These are phyloP conservation scores for Chalciporus piperatus DNA, from an alignment of 768 basidiomycete species.

Conservation along the genomic window DNA sequence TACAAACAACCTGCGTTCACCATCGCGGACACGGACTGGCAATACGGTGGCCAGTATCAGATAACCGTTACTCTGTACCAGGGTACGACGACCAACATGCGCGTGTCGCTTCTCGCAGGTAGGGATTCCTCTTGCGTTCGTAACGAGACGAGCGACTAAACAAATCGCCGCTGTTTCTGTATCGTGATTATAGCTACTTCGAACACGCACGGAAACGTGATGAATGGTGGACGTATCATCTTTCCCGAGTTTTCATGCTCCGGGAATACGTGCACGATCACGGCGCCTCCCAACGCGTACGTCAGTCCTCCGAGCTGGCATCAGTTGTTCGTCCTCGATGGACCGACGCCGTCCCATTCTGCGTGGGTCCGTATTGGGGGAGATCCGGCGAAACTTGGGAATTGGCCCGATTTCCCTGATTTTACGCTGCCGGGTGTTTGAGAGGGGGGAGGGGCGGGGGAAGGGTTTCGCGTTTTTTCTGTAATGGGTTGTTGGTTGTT, in stretches of 20 bases:
- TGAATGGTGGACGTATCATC: slow-evolving; percentile 63
- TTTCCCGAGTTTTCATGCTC: slow-evolving; percentile 71
- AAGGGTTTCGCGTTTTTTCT: neutral
- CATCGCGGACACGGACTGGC: slow-evolving; percentile 61
- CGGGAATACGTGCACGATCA: slow-evolving; percentile 73
- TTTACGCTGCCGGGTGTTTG: slow-evolving; percentile 65
- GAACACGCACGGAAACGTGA: slow-evolving; percentile 75
- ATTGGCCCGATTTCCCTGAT: slow-evolving; percentile 70
- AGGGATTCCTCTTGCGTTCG: slow-evolving; percentile 11
- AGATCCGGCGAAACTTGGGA: slow-evolving; percentile 65
- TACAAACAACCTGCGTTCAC: slow-evolving; percentile 60
- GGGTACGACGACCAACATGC: slow-evolving; percentile 45
- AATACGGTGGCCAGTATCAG: slow-evolving; percentile 47
- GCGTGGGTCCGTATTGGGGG: slow-evolving; percentile 77
- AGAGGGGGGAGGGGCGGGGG: neutral
- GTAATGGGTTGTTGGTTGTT: no score
- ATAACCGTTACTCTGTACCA: slow-evolving; percentile 47
- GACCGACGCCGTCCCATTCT: slow-evolving; percentile 74
- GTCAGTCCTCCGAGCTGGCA: slow-evolving; percentile 77
- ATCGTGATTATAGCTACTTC: slow-evolving; percentile 50
- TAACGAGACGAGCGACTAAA: no score
- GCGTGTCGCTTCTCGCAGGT: slow-evolving; percentile 66
- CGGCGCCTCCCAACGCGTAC: slow-evolving; percentile 66
- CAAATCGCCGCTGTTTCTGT: no score
- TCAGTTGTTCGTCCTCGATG: slow-evolving; percentile 73